A percentile compares a stretch with the other conserved stretches of the same genome.
phyloP scores from a whole-genome alignment of 2,329 filamentous ascomycete species.

The Hirsutella minnesotensis region DNA sequence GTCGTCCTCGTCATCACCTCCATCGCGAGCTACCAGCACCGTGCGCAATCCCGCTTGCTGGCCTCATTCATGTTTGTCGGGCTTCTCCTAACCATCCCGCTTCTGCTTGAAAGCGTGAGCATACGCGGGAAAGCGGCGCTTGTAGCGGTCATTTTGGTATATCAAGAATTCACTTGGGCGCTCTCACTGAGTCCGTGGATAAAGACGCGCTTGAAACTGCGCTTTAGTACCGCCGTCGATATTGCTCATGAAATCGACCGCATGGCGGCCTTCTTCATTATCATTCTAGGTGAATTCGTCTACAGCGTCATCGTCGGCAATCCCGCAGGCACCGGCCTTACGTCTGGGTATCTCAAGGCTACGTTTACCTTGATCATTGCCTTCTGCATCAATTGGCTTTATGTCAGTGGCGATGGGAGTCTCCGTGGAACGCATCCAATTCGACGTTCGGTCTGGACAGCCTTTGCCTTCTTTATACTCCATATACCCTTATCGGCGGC shows the following conservation, averaged over 20 bases:
- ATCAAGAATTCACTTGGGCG: conserved; percentile 30
- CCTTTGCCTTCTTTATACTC: conserved; percentile 31
- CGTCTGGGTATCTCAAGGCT: conserved; percentile 28
- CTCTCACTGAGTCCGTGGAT: conserved; percentile 31
- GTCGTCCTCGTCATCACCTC: conserved; percentile 29
- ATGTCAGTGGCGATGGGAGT: conserved; percentile 34
- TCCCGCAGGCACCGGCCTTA: conserved; percentile 31
- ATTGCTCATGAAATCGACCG: conserved; percentile 37
- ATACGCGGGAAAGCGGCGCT: conserved; percentile 28
- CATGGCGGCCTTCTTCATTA: conserved; percentile 38
- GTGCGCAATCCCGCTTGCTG: conserved; percentile 31
- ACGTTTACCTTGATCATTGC: conserved; percentile 36
- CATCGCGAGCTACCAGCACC: conserved; percentile 34
- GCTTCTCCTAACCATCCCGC: conserved; percentile 28
- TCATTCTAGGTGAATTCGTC: conserved; percentile 37
- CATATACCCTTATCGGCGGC: conserved; percentile 32
- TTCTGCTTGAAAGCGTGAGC: conserved; percentile 29
- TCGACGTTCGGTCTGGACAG: conserved; percentile 29
- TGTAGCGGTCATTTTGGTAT: conserved; percentile 27
- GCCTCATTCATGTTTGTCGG: conserved; percentile 27
- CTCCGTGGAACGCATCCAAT: conserved; percentile 29
- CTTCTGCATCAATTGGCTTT: conserved; percentile 38
- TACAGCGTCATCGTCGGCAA: conserved; percentile 35
- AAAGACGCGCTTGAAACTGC: conserved; percentile 27
- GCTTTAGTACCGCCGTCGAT: conserved; percentile 35